Conservation (phyloP, 164 flowering plant species). For the Paratinospora sagittata region DNA sequence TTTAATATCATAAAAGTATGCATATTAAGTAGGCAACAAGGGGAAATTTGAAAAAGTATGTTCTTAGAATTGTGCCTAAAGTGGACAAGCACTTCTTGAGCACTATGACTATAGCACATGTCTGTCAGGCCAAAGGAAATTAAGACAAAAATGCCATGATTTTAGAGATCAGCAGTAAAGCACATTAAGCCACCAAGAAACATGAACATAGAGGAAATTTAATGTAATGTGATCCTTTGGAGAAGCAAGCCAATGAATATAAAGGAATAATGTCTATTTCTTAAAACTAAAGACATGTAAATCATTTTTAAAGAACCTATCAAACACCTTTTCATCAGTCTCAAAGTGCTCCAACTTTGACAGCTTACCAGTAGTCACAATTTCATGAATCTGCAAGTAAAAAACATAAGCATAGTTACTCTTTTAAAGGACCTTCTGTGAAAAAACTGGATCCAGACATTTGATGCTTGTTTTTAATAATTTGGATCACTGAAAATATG, state of each 20-base stretch:
- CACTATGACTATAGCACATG: too few relatives aligned
- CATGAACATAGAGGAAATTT: too few relatives aligned
- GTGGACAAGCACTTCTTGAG: too few relatives aligned
- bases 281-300: neutral
- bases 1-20: too few relatives aligned
- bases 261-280: neutral
- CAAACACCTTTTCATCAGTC: conserved; percentile 78
- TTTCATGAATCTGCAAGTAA: conserved; percentile 82
- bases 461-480: neutral
- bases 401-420: conserved; percentile 3
- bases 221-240: too few relatives aligned
- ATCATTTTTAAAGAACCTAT: conserved; percentile 11
- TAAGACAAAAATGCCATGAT: too few relatives aligned
- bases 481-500: too few relatives aligned
- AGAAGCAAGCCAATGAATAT: neutral
- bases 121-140: too few relatives aligned
- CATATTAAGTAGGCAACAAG: too few relatives aligned
- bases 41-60: too few relatives aligned
- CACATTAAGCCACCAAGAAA: neutral
- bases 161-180: neutral
- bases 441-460: neutral
- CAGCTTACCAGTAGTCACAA: conserved; percentile 80
- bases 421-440: neutral
- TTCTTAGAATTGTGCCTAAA: too few relatives aligned
- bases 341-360: conserved; percentile 96